Evolutionary conservation across 2,329 filamentous ascomycete genomes (phyloP).

Genomic region (Xylariaceae sp.): DNA sequence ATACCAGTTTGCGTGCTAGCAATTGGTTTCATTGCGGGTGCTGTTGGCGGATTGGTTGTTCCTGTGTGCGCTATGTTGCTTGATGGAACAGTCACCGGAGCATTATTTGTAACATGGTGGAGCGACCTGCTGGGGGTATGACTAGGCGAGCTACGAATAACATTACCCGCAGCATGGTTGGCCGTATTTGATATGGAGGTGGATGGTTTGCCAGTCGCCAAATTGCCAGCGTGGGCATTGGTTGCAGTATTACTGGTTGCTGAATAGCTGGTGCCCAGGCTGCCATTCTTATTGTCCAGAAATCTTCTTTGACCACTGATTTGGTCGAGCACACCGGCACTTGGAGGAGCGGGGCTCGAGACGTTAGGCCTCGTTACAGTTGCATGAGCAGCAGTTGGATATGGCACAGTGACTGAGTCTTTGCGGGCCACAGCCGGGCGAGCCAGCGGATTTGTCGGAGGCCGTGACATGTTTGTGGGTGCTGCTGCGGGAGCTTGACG

Average conservation of each 20-base stretch:
- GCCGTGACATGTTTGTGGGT: slow-evolving; percentile 16
- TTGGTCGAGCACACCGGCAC: slow-evolving; percentile 29
- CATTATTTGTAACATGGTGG: neutral
- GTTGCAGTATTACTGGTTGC: neutral
- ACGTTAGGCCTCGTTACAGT: slow-evolving; percentile 18
- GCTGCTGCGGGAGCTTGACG: slow-evolving; percentile 23
- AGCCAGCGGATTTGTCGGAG: slow-evolving; percentile 21
- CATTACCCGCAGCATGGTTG: neutral
- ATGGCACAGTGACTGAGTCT: slow-evolving; percentile 9
- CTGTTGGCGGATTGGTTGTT: neutral
- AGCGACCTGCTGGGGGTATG: neutral
- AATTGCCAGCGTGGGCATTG: neutral
- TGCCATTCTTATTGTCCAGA: slow-evolving; percentile 7
- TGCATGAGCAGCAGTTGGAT: slow-evolving; percentile 6
- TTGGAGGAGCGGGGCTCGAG: slow-evolving; percentile 23
- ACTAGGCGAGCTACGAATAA: neutral
- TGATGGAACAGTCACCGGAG: neutral
- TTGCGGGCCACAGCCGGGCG: slow-evolving; percentile 22
- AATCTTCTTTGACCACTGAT: slow-evolving; percentile 26
- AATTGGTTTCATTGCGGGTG: no score
- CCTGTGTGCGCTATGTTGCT: neutral
- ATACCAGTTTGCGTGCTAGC: no score
- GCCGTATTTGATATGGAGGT: neutral
- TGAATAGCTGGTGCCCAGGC: neutral
- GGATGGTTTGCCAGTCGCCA: no score